Conservation (phyloP, 2,329 filamentous ascomycete species). For the Clathrospora elynae region DNA sequence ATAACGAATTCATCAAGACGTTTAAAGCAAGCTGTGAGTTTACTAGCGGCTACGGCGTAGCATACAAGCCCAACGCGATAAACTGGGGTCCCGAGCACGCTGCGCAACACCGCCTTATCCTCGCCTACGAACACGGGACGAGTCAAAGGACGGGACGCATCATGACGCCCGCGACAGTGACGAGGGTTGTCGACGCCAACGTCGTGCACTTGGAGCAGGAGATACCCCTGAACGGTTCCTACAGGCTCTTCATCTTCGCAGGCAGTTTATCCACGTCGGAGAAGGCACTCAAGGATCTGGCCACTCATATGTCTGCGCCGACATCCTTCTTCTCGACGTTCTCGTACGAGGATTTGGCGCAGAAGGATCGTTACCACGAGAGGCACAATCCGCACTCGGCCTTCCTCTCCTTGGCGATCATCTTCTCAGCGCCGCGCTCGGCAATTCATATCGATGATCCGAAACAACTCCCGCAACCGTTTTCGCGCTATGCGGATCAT, state of each 20-base stretch:
- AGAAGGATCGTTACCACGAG: constrained; percentile 67
- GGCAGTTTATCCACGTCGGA: constrained; percentile 65
- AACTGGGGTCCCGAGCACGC: constrained; percentile 81
- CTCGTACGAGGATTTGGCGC: constrained; percentile 63
- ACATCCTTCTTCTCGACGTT: constrained; percentile 75
- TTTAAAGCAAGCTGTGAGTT: constrained; percentile 94
- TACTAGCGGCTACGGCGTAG: constrained; percentile 88
- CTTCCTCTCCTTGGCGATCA: constrained; percentile 79
- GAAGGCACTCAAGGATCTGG: constrained; percentile 72
- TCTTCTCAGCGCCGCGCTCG: constrained; percentile 71
- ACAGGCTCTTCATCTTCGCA: constrained; percentile 85
- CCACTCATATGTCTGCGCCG: constrained; percentile 65
- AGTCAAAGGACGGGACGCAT: constrained; percentile 75
- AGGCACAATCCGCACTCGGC: constrained; percentile 80
- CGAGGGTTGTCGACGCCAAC: constrained; percentile 85
- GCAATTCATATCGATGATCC: constrained; percentile 75
- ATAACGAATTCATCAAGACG: constrained; percentile 83
- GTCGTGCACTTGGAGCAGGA: constrained; percentile 90
- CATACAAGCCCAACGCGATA: constrained; percentile 78
- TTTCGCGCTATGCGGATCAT: constrained; percentile 78
- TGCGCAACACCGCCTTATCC: constrained; percentile 71
- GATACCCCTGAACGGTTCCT: constrained; percentile 84
- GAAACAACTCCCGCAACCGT: constrained; percentile 70
- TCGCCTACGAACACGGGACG: constrained; percentile 59
- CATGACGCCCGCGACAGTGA: constrained; percentile 79